Percentiles rank a stretch among this genome's conserved stretches.
Evolutionary conservation across 495 filamentous ascomycete species (phyloP).

Genomic region (Talaromyces stipitatus): DNA sequence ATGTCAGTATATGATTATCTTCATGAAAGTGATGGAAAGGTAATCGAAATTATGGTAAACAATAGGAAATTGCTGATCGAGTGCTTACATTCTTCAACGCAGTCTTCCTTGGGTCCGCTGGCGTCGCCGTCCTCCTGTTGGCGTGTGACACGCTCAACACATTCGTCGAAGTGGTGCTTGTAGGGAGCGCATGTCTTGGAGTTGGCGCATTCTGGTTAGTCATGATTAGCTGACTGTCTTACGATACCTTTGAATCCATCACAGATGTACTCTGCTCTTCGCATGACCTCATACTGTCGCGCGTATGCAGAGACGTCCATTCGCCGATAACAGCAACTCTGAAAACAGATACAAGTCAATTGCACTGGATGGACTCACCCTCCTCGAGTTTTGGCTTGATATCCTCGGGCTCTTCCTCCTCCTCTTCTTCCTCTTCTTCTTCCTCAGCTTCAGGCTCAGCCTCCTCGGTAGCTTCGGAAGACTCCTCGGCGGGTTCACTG

Average conservation of each 20-base stretch:
- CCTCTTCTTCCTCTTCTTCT: constrained; percentile 76
- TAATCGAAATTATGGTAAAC: background rate
- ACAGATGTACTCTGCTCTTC: background rate
- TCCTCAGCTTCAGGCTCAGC: constrained; percentile 38
- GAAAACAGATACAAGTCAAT: background rate
- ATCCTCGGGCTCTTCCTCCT: constrained; percentile 85
- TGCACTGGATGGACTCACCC: constrained; percentile 60
- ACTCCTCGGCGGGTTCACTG: constrained; percentile 23
- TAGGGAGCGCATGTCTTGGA: constrained; percentile 73
- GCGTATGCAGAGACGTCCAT: background rate
- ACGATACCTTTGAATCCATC: background rate
- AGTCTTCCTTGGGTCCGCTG: constrained; percentile 74
- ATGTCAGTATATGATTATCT: background rate
- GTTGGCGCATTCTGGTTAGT: constrained; percentile 68
- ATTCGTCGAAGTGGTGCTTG: constrained; percentile 98
- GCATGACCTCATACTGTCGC: background rate
- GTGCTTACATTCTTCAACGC: constrained; percentile 95
- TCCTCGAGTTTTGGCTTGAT: constrained; percentile 82
- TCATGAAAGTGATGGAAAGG: background rate
- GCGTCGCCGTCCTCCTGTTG: constrained; percentile 58
- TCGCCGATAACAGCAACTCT: background rate
- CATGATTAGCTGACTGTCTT: background rate
- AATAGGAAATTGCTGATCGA: background rate
- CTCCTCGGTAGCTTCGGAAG: constrained; percentile 29
- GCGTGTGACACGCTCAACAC: constrained; percentile 82